Evolutionary conservation across 2,329 filamentous ascomycete species (phyloP), one percentile per base, ranked within the genome.

Genomic region (Verticillium tricorpus): DNA sequence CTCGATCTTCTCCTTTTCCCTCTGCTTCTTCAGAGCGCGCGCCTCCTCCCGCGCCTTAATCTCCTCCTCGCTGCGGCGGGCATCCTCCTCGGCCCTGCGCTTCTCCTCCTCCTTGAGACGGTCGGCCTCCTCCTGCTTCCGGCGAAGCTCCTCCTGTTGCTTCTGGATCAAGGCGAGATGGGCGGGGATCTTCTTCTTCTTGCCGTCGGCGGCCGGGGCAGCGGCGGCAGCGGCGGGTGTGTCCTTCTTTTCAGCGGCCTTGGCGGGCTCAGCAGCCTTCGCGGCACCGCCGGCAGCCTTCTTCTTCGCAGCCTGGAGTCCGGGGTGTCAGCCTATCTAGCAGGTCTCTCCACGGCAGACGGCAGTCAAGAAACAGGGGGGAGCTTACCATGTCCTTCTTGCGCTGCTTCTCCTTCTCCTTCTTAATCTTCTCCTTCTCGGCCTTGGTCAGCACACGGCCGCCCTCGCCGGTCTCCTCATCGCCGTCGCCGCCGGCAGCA

Each of bases 401-500:
- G 68, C 93, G 85, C 80, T 95, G 91, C 87, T 99, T 99, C 82
- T 99, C 95, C 64, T 92, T 88, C 81, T 99, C 95, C 80, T 97
- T 99, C 85, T 94, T 98, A 72, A 94, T 84, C 78, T 92, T 96
- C 76, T 99, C 95, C 81, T 99, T 99, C 80, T 99, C 93, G 62
- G 96, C 95, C 85, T 98, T 99, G 45, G 92, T 96, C 79, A 98
- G 88, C 57, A 98, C 83, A 61, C 88, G 85, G 55, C 89, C 89
- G 63, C 81, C 80, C 4, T 81, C 82, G 8, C 76, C 85, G 12
- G 78, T 82, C 6, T 80, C 83, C 28, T 78, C 82, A 6, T 71
- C 78, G 15, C 78, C 80, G 7, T 72, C 70, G 52, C 77, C 68
- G 3, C 73, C 45, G 9, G n/a, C 79, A 5, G 80, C 78, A 17